Percentiles rank a stretch among this genome's conserved stretches.
Conservation (phyloP, 1,284 basidiomycete species). For the Cutaneotrichosporon daszewskae region DNA sequence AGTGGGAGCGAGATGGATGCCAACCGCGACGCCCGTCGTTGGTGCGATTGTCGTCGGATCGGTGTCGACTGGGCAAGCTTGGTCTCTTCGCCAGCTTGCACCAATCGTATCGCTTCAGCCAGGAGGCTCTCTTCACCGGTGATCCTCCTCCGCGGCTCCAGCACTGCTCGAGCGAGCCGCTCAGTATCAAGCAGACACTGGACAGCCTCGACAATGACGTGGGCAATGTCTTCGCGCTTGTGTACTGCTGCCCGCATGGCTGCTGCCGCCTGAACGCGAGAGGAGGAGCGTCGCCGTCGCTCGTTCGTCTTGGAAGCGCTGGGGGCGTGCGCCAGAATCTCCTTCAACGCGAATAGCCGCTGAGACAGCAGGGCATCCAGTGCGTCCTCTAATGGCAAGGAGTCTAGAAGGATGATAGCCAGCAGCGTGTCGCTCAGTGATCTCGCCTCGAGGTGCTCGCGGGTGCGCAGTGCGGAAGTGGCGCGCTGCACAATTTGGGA, state of each 20-base stretch:
- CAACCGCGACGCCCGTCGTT: slow-evolving; percentile 35
- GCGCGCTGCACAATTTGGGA: slow-evolving; percentile 77
- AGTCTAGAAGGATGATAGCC: slow-evolving; percentile 76
- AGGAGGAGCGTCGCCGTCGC: slow-evolving; percentile 3
- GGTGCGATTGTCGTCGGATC: slow-evolving; percentile 13
- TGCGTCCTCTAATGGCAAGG: slow-evolving; percentile 65
- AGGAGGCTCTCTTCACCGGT: slow-evolving; percentile 27
- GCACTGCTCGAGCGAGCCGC: slow-evolving; percentile 25
- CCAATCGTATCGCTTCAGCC: slow-evolving; percentile 34
- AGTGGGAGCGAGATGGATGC: slow-evolving; percentile 42
- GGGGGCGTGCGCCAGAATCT: slow-evolving; percentile 27
- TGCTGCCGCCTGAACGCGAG: neutral
- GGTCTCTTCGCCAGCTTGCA: slow-evolving; percentile 37
- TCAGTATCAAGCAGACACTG: slow-evolving; percentile 35
- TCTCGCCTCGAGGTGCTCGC: slow-evolving; percentile 49
- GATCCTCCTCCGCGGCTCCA: slow-evolving; percentile 18
- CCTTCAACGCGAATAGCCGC: slow-evolving; percentile 60
- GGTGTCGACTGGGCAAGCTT: neutral
- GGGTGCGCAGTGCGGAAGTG: slow-evolving; percentile 61
- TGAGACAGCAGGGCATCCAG: slow-evolving; percentile 65
- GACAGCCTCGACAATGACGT: slow-evolving; percentile 32
- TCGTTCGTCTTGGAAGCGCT: neutral
- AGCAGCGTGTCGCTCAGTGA: slow-evolving; percentile 67
- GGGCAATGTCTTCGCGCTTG: slow-evolving; percentile 24
- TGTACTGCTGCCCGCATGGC: slow-evolving; percentile 16